Percentiles rank a stretch among this genome's conserved stretches.
phyloP scores from a whole-genome alignment of 495 filamentous ascomycete species.

The Xylaria nigripes region DNA sequence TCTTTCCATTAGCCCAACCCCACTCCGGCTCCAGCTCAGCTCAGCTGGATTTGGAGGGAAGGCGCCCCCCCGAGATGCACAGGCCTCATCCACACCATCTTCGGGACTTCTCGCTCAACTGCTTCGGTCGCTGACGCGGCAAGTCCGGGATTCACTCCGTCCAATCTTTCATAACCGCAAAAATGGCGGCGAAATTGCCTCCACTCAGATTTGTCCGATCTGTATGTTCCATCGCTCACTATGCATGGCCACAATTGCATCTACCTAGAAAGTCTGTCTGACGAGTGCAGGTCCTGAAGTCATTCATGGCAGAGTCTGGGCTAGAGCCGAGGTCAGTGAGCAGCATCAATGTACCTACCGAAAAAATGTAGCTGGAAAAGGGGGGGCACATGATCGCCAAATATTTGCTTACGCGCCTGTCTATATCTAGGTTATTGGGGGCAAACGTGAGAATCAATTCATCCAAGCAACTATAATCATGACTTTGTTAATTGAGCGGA shows the following conservation, averaged over 20 bases:
- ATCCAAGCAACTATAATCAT: neutral
- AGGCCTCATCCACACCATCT: neutral
- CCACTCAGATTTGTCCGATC: slow-evolving; percentile 34
- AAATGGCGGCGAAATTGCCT: slow-evolving; percentile 27
- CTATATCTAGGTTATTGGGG: slow-evolving; percentile 35
- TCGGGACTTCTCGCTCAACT: no score
- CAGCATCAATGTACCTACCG: slow-evolving; percentile 1
- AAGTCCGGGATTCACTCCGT: neutral
- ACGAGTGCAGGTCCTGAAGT: slow-evolving; percentile 58
- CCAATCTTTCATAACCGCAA: neutral
- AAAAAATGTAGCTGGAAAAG: neutral
- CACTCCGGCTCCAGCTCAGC: neutral
- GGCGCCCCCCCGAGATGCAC: no score
- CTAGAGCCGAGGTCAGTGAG: slow-evolving; percentile 71
- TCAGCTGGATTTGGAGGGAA: neutral
- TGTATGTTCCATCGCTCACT: slow-evolving; percentile 17
- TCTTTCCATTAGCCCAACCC: neutral
- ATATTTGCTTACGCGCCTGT: neutral
- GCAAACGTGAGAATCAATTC: slow-evolving; percentile 28
- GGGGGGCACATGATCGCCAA: no score
- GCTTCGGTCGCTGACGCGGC: neutral
- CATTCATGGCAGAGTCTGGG: slow-evolving; percentile 76
- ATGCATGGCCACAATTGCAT: neutral
- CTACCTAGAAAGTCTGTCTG: neutral
- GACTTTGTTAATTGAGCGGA: neutral